phyloP scores from a whole-genome alignment of 257 asterid genomes.

The Nicotiana noctiflora region DNA sequence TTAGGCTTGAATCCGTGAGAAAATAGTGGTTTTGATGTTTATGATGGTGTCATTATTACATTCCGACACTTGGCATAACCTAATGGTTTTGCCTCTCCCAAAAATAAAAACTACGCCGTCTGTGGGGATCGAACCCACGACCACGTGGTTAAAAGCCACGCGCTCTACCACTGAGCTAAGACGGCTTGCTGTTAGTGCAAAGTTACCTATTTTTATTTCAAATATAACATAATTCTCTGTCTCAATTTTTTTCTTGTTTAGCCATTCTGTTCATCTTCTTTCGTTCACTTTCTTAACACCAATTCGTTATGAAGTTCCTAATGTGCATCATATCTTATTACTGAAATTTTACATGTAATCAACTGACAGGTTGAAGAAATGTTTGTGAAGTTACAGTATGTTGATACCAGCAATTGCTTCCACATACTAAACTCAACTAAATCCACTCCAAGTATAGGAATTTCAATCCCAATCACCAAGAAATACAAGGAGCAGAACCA shows the following conservation, averaged over 20 bases:
- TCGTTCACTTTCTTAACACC: background rate
- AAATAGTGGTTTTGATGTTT: too few relatives aligned
- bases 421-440: slow-evolving; percentile 34
- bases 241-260: background rate
- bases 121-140: slow-evolving; percentile 98
- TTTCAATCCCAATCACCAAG: slow-evolving; percentile 31
- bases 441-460: slow-evolving; percentile 28
- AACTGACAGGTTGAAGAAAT: slow-evolving; percentile 17
- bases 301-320: background rate
- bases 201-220: too few relatives aligned
- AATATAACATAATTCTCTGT: background rate
- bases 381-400: slow-evolving; percentile 49
- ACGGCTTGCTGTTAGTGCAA: too few relatives aligned
- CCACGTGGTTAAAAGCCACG: slow-evolving; percentile 99
- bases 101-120: slow-evolving; percentile 39
- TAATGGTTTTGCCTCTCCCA: too few relatives aligned
- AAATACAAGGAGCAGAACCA: slow-evolving; percentile 24
- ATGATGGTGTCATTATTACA: too few relatives aligned
- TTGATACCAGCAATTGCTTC: slow-evolving; percentile 51
- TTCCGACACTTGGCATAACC: too few relatives aligned
- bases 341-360: background rate
- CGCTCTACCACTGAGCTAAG: slow-evolving; percentile 99
- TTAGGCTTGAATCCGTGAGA: too few relatives aligned
- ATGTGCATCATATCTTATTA: background rate
- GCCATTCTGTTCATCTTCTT: background rate